Base-by-base conservation (phyloP, 495 filamentous ascomycete genomes). In the Platismatia glauca region DNA sequence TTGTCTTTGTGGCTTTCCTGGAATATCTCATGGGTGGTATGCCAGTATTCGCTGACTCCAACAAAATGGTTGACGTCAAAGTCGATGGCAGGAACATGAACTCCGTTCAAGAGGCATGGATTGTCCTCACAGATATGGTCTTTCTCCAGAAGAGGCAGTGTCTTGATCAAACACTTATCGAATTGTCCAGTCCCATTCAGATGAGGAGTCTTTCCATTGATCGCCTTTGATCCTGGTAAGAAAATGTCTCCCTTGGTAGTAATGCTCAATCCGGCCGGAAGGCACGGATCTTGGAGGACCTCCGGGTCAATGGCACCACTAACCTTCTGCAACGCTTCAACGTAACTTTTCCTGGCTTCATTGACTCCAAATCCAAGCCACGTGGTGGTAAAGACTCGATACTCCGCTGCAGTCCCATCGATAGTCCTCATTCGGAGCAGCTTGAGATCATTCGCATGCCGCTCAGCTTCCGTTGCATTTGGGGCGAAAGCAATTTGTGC, bases 21-120 rank as follows among this genome's bases (percentile, higher is more conserved):
- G 68, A 97, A 97, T 1, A 97, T 85, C 56, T 95, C 90, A 69
- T 97, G 93, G 0, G 94, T 99, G 0, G 93, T 96, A 75, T 99
- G 94, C 94, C 94, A 99, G 71, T 95, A 99, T 71, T 99, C 94
- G 22, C 91, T 96, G 59, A 99, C 93, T 11, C 94, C 94, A 33
- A 99, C 86, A 69, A 99, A 99, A 71, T 97, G 94, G 64, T 99
- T 99, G 44, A 99, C 86, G 58, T 94, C 87, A 70, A 97, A 99
- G 72, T 99, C 94, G 60, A 99, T 97, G 1, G 93, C 91, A 1
- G 94, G 94, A 4, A 91, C 90, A 69, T 97, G 91, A 55, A 90
- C 82, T 0, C 95, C 89, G 64, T 94, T 86, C 27, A 99, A 76
- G 41, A 99, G 76, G 72, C 94, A 99, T 0, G 94, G 95, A 20